Percentiles rank a stretch among this genome's conserved stretches.
Conservation (phyloP, 2,329 filamentous ascomycete species). For the Fusarium oxysporum region DNA sequence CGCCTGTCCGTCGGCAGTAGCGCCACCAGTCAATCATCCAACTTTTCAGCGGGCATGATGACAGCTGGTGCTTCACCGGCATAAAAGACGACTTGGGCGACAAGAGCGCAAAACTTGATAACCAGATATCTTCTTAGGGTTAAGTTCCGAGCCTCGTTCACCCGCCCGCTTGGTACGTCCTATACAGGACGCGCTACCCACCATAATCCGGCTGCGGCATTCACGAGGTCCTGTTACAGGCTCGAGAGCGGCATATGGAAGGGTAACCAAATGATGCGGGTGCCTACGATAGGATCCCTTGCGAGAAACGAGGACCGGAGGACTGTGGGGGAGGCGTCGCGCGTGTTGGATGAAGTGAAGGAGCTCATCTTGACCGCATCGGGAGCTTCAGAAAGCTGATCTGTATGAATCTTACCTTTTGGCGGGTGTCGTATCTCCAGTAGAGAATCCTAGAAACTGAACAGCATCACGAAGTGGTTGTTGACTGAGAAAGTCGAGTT, state of each 20-base stretch:
- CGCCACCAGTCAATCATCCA: conserved; percentile 51
- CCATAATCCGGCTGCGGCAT: conserved; percentile 61
- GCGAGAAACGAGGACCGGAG: conserved; percentile 78
- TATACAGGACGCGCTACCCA: conserved; percentile 43
- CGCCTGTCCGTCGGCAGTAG: conserved; percentile 59
- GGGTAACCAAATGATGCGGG: conserved; percentile 52
- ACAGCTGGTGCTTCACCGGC: conserved; percentile 49
- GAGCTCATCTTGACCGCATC: conserved; percentile 52
- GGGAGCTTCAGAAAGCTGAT: conserved; percentile 24
- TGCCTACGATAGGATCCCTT: conserved; percentile 69
- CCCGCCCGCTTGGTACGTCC: conserved; percentile 59
- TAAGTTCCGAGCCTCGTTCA: conserved; percentile 88
- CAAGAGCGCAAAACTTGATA: conserved; percentile 76
- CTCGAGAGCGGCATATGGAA: conserved; percentile 68
- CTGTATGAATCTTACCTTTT: conserved; percentile 23
- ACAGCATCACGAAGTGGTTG: conserved; percentile 33
- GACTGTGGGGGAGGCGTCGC: conserved; percentile 84
- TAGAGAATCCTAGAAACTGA: conserved; percentile 26
- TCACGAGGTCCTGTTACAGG: conserved; percentile 67
- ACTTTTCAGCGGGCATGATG: conserved; percentile 63
- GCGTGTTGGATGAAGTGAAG: conserved; percentile 63
- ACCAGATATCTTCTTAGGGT: conserved; percentile 89
- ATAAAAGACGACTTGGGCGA: conserved; percentile 78
- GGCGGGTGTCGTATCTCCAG: conserved; percentile 31
- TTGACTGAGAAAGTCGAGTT: conserved; percentile 25